A percentile compares a stretch with the other conserved stretches of the same genome.
These are phyloP conservation scores for Casuarina cunninghamiana DNA, from an alignment of 306 rosid species.

Conservation along the genomic window DNA sequence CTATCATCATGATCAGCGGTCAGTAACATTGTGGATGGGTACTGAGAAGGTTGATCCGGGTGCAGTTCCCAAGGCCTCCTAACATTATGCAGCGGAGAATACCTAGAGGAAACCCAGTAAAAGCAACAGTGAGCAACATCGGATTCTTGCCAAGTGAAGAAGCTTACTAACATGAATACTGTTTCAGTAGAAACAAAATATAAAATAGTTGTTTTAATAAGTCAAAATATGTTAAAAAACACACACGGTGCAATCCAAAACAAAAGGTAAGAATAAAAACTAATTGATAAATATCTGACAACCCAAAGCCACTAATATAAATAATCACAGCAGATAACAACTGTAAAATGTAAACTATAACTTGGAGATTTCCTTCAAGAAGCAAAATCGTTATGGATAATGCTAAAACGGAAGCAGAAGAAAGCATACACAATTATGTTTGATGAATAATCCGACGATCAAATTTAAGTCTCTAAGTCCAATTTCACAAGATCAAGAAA, in stretches of 20 bases:
- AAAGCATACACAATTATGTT: background rate
- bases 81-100: slow-evolving; percentile 94
- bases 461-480: background rate
- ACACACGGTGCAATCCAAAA: background rate
- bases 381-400: background rate
- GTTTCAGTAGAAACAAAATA: background rate
- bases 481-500: background rate
- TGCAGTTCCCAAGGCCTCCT: slow-evolving; percentile 82
- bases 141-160: background rate
- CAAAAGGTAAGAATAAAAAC: background rate
- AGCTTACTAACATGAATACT: background rate
- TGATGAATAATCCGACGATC: background rate
- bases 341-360: background rate
- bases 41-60: slow-evolving; percentile 51
- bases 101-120: slow-evolving; percentile 42
- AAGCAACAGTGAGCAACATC: slow-evolving; percentile 5
- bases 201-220: background rate
- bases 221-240: background rate
- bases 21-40: slow-evolving; percentile 87
- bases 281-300: background rate
- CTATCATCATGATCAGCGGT: slow-evolving; percentile 99
- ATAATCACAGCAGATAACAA: background rate
- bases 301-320: background rate
- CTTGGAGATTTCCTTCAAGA: background rate
- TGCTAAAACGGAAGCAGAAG: background rate